Percentiles rank a stretch among this genome's conserved stretches.
phyloP scores from a whole-genome alignment of 2,329 filamentous ascomycete genomes.

The Alternaria longipes region DNA sequence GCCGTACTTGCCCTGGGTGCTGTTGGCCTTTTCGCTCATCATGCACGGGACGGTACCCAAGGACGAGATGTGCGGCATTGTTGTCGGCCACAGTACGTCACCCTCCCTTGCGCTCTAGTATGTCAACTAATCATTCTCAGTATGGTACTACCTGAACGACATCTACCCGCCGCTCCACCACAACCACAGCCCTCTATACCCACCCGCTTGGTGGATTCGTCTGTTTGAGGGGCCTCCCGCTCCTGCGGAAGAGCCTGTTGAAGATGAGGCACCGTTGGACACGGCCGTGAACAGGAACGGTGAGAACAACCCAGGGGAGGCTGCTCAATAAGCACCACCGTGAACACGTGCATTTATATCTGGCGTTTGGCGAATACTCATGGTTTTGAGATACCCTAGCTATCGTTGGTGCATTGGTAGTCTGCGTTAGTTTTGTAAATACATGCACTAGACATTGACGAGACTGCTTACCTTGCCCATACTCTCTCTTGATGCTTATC shows the following conservation, averaged over 20 bases:
- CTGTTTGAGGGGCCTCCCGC: conserved; percentile 69
- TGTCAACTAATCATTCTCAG: conserved; percentile 45
- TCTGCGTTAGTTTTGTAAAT: not conserved
- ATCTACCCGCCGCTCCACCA: conserved; percentile 93
- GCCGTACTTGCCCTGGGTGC: conserved; percentile 93
- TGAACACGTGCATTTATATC: conserved; percentile 5
- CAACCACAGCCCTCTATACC: conserved; percentile 85
- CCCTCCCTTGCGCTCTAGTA: not conserved
- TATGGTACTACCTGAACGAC: conserved; percentile 98
- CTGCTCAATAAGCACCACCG: conserved; percentile 21
- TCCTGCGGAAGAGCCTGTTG: conserved; percentile 26
- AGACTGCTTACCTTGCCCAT: not conserved
- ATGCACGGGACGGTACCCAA: conserved; percentile 90
- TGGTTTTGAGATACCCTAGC: conserved; percentile 40
- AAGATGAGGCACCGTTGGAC: conserved; percentile 20
- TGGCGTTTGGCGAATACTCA: conserved; percentile 35
- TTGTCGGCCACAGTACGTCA: conserved; percentile 78
- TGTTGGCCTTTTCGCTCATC: conserved; percentile 92
- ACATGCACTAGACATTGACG: not conserved
- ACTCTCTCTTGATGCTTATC: conserved; percentile 4
- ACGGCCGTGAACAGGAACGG: conserved; percentile 1
- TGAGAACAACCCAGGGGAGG: conserved; percentile 20
- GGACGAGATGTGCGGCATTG: conserved; percentile 94
- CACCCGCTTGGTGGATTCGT: conserved; percentile 87
- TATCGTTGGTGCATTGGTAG: conserved; percentile 10